Base-by-base conservation (phyloP, 768 basidiomycete genomes). In the Serpula lacrymans region DNA sequence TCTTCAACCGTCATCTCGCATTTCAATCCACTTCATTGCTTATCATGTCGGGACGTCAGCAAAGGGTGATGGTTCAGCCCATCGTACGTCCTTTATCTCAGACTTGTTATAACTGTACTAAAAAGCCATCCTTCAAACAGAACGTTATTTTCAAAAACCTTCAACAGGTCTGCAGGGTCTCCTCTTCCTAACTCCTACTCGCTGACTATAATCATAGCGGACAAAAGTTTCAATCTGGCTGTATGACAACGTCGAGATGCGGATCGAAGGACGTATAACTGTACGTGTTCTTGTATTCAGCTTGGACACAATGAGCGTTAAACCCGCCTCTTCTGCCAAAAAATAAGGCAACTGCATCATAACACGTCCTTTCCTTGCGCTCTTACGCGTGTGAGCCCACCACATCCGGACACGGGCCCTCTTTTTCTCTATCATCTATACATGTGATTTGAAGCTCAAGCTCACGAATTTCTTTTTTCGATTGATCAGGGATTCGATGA, bases 51-150 rank as follows among this genome's bases (percentile, higher is more conserved):
- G 82, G 80, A 55, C 86, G 92, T 57, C 89, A 91, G 61, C 87
- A 92, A 60, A 88, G 92, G 60, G 94, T 97, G 76, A 92, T 97
- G 91, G 95, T 97, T 46, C 95, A 97, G 69, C 93, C 93, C 82
- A 96, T 96, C 83, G 94, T 95, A 65, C 55, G 89, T 71, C 35
- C 37, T 31, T 29, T 22, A 10, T 11, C 16, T 43, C 20, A 20
- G 47, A 34, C 9, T 22, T 23, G n/a, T n/a, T n/a, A n/a, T n/a
- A n/a, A n/a, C n/a, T n/a, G n/a, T n/a, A n/a, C n/a, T n/a, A n/a
- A n/a, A n/a, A n/a, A n/a, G n/a, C n/a, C n/a, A n/a, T n/a, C n/a
- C n/a, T n/a, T n/a, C n/a, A n/a, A n/a, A 22, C 48, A 94, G 91
- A 95, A 95, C 71, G 88, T 95, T 48, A 96, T 96, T 66, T 96